These are phyloP conservation scores for Phaeosphaeria sp. DNA, from an alignment of 2,329 filamentous ascomycete species.

Conservation along the genomic window DNA sequence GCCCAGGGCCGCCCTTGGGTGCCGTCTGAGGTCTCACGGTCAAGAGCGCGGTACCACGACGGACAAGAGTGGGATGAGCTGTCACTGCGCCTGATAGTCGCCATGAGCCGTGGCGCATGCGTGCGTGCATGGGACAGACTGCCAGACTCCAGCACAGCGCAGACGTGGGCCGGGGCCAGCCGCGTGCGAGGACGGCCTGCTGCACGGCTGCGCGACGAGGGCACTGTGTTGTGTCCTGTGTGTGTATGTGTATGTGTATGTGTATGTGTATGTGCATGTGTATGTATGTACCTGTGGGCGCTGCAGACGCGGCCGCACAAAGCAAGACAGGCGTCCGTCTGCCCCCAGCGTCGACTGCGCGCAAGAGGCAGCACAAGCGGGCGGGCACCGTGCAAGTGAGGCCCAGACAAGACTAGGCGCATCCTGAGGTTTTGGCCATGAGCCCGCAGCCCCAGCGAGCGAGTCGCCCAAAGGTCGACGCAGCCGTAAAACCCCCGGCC, in stretches of 20 bases:
- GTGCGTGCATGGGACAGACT: not conserved
- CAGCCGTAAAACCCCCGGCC: slow-evolving; percentile 29
- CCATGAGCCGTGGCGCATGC: not conserved
- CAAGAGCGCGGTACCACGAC: not conserved
- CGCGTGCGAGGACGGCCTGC: not conserved
- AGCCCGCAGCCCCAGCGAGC: slow-evolving; percentile 8
- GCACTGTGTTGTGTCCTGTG: too few species aligned
- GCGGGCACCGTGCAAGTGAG: slow-evolving; percentile 9
- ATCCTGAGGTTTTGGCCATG: slow-evolving; percentile 17
- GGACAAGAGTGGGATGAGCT: not conserved
- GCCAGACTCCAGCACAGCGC: not conserved
- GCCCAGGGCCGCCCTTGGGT: not conserved
- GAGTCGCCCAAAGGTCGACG: slow-evolving; percentile 18
- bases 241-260: too few species aligned
- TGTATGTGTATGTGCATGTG: too few species aligned
- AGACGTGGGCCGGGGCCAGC: not conserved
- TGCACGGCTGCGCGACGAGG: not conserved
- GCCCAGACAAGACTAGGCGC: slow-evolving; percentile 25
- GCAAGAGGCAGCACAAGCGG: slow-evolving; percentile 1
- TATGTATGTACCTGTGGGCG: too few species aligned
- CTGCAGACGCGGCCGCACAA: not conserved
- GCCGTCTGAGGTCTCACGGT: not conserved
- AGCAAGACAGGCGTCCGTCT: not conserved
- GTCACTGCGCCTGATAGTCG: not conserved
- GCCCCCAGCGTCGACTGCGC: not conserved